Conservation (phyloP, 257 asterid species). For the Solanum etuberosum region DNA sequence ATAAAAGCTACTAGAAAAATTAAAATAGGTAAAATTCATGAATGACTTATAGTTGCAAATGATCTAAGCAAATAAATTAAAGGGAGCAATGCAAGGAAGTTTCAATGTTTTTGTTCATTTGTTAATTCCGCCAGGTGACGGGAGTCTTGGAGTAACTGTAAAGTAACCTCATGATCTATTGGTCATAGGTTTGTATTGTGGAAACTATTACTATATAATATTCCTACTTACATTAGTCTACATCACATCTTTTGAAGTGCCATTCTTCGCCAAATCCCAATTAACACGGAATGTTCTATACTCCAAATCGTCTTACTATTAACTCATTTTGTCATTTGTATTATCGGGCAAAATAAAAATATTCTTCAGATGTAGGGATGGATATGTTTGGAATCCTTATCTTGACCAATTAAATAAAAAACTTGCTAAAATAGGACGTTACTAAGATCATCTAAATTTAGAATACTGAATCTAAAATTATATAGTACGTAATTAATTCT, state of each 20-base stretch:
- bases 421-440: neutral
- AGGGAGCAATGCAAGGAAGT: neutral
- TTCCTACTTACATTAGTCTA: too few species aligned
- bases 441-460: neutral
- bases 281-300: fast-evolving
- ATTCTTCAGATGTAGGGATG: neutral
- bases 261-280: too few species aligned
- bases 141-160: neutral
- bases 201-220: too few species aligned
- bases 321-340: neutral
- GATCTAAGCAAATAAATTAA: neutral
- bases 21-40: too few species aligned
- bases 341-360: too few species aligned
- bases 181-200: too few species aligned
- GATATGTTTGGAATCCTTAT: neutral
- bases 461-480: neutral
- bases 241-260: neutral
- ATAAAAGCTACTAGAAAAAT: too few species aligned
- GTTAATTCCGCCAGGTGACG: neutral
- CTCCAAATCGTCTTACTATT: neutral
- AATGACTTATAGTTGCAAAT: neutral
- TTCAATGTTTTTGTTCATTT: neutral
- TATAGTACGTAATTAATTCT: neutral
- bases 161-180: too few species aligned
- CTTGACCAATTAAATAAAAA: neutral